Percentiles rank a stretch among this genome's conserved stretches.
Conservation (phyloP, 2,329 filamentous ascomycete species). For the Sporothrix dimorphospora region DNA sequence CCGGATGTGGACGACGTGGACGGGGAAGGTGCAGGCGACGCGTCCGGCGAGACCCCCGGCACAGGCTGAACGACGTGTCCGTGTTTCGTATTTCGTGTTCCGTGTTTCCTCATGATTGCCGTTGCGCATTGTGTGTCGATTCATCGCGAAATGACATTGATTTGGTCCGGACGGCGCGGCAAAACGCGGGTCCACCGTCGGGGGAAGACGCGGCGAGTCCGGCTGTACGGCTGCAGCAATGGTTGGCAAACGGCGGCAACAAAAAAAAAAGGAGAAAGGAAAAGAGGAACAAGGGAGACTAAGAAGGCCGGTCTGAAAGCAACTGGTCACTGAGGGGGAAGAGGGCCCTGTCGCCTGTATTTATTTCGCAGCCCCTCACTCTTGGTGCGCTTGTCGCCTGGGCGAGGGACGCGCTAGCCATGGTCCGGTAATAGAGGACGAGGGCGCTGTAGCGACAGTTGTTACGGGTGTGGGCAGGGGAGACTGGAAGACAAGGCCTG, state of each 20-base stretch:
- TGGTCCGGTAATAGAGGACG: neutral
- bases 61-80: neutral
- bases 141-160: neutral
- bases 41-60: too few relatives aligned
- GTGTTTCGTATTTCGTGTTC: neutral
- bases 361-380: constrained; percentile 20
- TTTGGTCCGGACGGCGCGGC: constrained; percentile 2
- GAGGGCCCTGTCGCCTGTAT: constrained; percentile 15
- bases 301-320: neutral
- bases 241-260: constrained; percentile 5
- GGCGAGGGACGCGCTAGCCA: neutral
- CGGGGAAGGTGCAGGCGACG: too few relatives aligned
- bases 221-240: constrained; percentile 3
- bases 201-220: constrained; percentile 16
- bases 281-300: neutral
- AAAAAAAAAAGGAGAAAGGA: neutral
- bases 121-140: neutral
- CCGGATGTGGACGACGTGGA: neutral
- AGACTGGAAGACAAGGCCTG: neutral
- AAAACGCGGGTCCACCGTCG: constrained; percentile 13
- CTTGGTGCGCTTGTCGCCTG: neutral
- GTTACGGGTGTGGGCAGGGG: neutral
- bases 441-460: neutral
- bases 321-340: constrained; percentile 5
- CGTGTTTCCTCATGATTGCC: neutral